phyloP scores from a whole-genome alignment of 2,329 filamentous ascomycete genomes.

The Exophiala oligosperma region DNA sequence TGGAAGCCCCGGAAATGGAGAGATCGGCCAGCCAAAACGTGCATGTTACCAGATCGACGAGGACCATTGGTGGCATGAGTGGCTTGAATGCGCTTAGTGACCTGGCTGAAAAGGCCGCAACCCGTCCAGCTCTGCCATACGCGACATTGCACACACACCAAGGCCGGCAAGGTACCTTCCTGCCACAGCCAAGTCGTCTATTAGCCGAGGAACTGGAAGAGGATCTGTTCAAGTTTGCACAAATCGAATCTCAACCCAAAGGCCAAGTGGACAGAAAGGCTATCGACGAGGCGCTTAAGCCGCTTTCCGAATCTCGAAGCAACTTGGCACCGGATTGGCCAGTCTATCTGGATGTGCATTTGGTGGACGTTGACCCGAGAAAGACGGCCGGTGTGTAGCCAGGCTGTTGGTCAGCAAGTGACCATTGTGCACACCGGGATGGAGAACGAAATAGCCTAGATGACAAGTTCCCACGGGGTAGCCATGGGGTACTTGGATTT shows the following conservation, averaged over 20 bases:
- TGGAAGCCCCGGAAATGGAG: slow-evolving; percentile 57
- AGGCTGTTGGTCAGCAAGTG: neutral
- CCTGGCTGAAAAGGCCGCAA: slow-evolving; percentile 51
- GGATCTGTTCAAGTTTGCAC: slow-evolving; percentile 43
- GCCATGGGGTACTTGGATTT: too few species aligned
- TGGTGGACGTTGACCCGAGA: slow-evolving; percentile 37
- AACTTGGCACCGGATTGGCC: slow-evolving; percentile 48
- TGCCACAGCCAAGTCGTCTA: slow-evolving; percentile 42
- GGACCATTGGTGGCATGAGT: slow-evolving; percentile 50
- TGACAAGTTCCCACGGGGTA: too few species aligned
- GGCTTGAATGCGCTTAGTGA: slow-evolving; percentile 57
- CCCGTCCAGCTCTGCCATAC: slow-evolving; percentile 47
- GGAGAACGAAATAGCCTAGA: too few species aligned
- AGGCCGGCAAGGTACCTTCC: slow-evolving; percentile 39
- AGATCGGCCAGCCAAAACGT: slow-evolving; percentile 58
- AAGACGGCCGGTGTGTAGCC: slow-evolving; percentile 11
- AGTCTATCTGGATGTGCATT: slow-evolving; percentile 43
- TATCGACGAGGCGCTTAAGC: slow-evolving; percentile 36
- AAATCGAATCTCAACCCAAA: slow-evolving; percentile 38
- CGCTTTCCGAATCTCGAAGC: slow-evolving; percentile 29
- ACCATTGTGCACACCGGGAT: neutral
- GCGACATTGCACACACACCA: slow-evolving; percentile 48
- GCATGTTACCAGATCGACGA: slow-evolving; percentile 56
- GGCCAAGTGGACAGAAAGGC: slow-evolving; percentile 45
- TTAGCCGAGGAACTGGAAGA: slow-evolving; percentile 51